Evolutionary conservation across 352 stramenopile genomes (phyloP).

Genomic region (Discostella stelligera): DNA sequence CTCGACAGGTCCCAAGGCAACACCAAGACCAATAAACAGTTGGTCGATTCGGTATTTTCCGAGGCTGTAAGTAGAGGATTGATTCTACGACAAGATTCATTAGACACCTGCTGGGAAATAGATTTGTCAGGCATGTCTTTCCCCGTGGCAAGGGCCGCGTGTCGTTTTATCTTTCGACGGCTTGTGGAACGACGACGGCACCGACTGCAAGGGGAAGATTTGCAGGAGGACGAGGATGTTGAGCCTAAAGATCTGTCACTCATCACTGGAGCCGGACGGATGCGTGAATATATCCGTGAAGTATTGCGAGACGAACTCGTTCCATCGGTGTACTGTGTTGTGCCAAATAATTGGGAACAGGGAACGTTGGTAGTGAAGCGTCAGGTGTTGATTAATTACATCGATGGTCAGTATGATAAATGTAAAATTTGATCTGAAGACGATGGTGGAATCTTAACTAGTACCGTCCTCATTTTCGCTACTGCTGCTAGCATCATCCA

Average conservation of each 20-base stretch:
- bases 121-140: slow-evolving; percentile 72
- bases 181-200: slow-evolving; percentile 15
- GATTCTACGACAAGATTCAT: slow-evolving; percentile 54
- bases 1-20: slow-evolving; percentile 44
- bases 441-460: slow-evolving; percentile 2
- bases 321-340: slow-evolving; percentile 54
- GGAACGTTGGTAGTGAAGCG: slow-evolving; percentile 60
- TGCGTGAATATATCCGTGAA: slow-evolving; percentile 65
- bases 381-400: slow-evolving; percentile 46
- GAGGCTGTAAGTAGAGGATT: slow-evolving; percentile 60
- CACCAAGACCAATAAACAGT: slow-evolving; percentile 31
- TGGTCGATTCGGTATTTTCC: slow-evolving; percentile 64
- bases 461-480: background rate
- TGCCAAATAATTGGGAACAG: slow-evolving; percentile 51
- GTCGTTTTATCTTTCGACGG: slow-evolving; percentile 62
- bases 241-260: slow-evolving; percentile 61
- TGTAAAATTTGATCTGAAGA: background rate
- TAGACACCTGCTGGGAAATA: slow-evolving; percentile 67
- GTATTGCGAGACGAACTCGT: slow-evolving; percentile 65
- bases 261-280: slow-evolving; percentile 70
- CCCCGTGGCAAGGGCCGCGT: slow-evolving; percentile 63
- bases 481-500: slow-evolving; percentile 14
- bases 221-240: slow-evolving; percentile 15
- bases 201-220: background rate
- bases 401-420: slow-evolving; percentile 27